These are phyloP conservation scores for Penicillium soppii DNA, from an alignment of 495 filamentous ascomycete species.

Conservation along the genomic window DNA sequence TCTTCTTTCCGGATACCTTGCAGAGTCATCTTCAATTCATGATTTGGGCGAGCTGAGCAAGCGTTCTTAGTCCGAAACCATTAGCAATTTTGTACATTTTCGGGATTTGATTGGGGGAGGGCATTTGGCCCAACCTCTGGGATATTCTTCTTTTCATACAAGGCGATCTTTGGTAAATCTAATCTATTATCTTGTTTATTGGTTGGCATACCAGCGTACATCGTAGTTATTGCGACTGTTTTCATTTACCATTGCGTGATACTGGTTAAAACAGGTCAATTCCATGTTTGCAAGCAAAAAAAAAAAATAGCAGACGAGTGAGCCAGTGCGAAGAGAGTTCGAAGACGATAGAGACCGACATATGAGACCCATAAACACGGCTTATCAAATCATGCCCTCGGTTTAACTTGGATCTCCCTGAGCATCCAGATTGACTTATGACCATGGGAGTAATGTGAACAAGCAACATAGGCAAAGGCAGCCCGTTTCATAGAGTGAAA, in stretches of 20 bases:
- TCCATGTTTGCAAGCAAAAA: conserved; percentile 12
- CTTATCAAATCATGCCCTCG: conserved; percentile 14
- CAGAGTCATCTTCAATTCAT: not conserved
- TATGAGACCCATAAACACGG: no score
- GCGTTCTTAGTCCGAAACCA: not conserved
- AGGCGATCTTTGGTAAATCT: conserved; percentile 18
- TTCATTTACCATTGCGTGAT: not conserved
- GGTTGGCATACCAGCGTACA: not conserved
- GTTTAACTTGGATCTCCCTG: conserved; percentile 19
- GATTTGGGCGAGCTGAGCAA: not conserved
- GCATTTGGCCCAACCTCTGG: not conserved
- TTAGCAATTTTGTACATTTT: not conserved
- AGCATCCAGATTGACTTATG: conserved; percentile 6
- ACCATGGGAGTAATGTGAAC: conserved; percentile 6
- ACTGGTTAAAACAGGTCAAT: conserved; percentile 2
- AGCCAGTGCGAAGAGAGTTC: conserved; percentile 10
- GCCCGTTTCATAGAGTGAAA: conserved; percentile 19
- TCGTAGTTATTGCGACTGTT: not conserved
- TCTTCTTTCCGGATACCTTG: conserved; percentile 5
- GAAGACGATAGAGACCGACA: conserved; percentile 29
- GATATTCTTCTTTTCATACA: conserved; percentile 7
- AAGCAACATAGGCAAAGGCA: conserved; percentile 3
- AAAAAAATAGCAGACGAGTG: conserved; percentile 1
- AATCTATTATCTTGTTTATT: conserved; percentile 6
- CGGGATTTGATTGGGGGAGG: not conserved